Conservation (phyloP, 1,284 basidiomycete species). For the Microbotryum scabiosae region DNA sequence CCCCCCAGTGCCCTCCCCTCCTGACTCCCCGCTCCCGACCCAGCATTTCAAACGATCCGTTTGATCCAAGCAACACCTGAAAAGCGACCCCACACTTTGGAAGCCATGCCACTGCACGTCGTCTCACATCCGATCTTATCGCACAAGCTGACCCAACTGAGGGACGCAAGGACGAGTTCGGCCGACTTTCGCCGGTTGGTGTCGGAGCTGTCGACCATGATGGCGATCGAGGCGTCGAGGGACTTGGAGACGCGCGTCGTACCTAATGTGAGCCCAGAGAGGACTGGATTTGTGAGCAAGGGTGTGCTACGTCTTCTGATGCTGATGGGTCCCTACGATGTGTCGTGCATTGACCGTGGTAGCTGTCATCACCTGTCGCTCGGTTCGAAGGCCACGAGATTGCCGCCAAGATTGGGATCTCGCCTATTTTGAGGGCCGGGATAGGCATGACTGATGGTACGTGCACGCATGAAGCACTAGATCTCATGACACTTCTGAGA, state of each 20-base stretch:
- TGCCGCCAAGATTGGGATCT: constrained; percentile 62
- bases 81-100: too few species aligned
- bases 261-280: constrained; percentile 48
- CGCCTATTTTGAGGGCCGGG: constrained; percentile 85
- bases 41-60: too few species aligned
- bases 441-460: constrained; percentile 82
- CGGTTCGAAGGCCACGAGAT: constrained; percentile 42
- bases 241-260: constrained; percentile 55
- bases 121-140: constrained; percentile 64
- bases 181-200: constrained; percentile 75
- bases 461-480: constrained; percentile 10
- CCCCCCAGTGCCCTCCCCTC: too few species aligned
- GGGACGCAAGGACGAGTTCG: constrained; percentile 53
- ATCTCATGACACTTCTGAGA: too few species aligned
- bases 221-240: constrained; percentile 66
- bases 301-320: background rate
- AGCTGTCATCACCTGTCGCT: constrained; percentile 39
- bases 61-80: too few species aligned
- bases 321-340: background rate
- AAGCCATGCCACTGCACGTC: constrained; percentile 33
- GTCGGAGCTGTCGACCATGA: constrained; percentile 58
- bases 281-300: background rate
- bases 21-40: too few species aligned
- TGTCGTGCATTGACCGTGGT: background rate
- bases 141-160: constrained; percentile 60